Conservation (phyloP, 1,284 basidiomycete genomes). For the Meripilus lineatus region DNA sequence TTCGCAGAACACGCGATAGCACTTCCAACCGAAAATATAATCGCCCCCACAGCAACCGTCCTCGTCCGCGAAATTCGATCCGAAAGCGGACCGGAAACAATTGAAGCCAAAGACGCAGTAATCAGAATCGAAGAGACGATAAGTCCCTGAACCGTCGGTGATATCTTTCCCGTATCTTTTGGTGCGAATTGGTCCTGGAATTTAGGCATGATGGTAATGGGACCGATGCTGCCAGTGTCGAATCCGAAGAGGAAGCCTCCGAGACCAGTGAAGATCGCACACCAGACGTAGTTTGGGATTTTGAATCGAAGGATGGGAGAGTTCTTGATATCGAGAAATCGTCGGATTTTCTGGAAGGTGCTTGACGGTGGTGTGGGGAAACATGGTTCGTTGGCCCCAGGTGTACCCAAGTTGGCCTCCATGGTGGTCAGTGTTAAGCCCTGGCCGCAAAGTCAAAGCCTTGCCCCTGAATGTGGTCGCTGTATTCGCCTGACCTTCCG, state of each 20-base stretch:
- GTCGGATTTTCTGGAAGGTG: background rate
- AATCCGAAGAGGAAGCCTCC: slow-evolving; percentile 36
- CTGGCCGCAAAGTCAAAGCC: too few species aligned
- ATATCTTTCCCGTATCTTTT: slow-evolving; percentile 14
- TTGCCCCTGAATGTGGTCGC: too few species aligned
- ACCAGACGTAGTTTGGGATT: slow-evolving; percentile 25
- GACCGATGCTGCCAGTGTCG: slow-evolving; percentile 41
- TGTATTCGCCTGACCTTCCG: too few species aligned
- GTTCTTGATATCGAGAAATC: too few species aligned
- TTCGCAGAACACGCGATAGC: slow-evolving; percentile 29
- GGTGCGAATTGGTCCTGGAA: slow-evolving; percentile 33
- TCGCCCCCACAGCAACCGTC: slow-evolving; percentile 37
- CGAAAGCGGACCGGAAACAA: slow-evolving; percentile 40
- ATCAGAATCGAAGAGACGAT: slow-evolving; percentile 41
- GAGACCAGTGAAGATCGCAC: slow-evolving; percentile 28
- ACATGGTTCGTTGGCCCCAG: too few species aligned
- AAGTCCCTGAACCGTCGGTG: slow-evolving; percentile 36
- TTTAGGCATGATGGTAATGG: slow-evolving; percentile 41
- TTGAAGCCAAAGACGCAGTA: slow-evolving; percentile 39
- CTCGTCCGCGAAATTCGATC: slow-evolving; percentile 45
- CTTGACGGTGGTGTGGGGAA: background rate
- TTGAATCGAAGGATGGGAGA: too few species aligned
- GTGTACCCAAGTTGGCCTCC: too few species aligned
- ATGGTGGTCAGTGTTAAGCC: too few species aligned
- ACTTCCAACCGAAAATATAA: slow-evolving; percentile 37